These are phyloP conservation scores for Acer campestre DNA, from an alignment of 345 rosid genomes.

Conservation along the genomic window DNA sequence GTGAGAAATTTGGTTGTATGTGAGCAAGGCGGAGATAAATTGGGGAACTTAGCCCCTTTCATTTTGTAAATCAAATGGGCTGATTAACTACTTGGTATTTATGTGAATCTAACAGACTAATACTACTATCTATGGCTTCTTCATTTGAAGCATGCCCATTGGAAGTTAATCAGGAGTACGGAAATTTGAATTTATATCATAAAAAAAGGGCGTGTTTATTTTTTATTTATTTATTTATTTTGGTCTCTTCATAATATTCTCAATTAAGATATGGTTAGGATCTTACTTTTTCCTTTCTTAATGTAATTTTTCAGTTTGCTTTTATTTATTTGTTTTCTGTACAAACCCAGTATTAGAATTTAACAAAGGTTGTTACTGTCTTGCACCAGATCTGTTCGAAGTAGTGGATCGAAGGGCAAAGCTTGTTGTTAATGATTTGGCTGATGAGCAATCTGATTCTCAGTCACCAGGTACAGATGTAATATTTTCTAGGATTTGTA, in stretches of 20 bases:
- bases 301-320: neutral
- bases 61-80: neutral
- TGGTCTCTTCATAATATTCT: neutral
- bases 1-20: neutral
- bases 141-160: neutral
- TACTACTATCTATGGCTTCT: neutral
- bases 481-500: neutral
- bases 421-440: conserved; percentile 80
- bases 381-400: conserved; percentile 79
- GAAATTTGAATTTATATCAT: neutral
- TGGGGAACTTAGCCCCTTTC: neutral
- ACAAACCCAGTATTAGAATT: neutral
- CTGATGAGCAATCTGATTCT: conserved; percentile 73
- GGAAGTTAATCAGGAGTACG: too few relatives aligned
- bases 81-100: neutral
- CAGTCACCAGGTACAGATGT: conserved; percentile 58
- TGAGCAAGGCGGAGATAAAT: neutral
- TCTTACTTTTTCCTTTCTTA: neutral
- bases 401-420: conserved; percentile 97
- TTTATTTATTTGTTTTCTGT: neutral
- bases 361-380: conserved; percentile 13
- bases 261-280: neutral
- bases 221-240: neutral
- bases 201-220: neutral
- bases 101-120: neutral